Evolutionary conservation across 2,329 filamentous ascomycete species (phyloP).

Genomic region (Gliomastix tumulicola): DNA sequence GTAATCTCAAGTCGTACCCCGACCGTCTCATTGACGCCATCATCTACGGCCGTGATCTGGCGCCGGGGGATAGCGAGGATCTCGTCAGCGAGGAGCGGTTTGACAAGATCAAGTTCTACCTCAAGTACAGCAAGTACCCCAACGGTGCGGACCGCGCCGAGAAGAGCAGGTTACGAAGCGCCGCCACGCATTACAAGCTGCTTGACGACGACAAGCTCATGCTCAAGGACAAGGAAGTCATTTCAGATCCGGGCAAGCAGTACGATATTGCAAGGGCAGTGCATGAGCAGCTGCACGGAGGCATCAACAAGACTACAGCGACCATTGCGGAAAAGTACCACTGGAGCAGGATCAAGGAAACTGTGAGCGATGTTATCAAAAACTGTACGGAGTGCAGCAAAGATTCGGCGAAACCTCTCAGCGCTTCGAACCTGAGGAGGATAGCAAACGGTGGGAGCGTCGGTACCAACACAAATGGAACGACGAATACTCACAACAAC

Average conservation of each 20-base stretch:
- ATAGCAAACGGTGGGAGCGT: constrained; percentile 1
- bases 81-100: constrained; percentile 92
- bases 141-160: constrained; percentile 89
- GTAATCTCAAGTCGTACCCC: constrained; percentile 62
- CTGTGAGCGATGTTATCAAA: constrained; percentile 87
- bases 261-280: constrained; percentile 79
- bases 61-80: constrained; percentile 53
- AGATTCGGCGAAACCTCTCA: constrained; percentile 57
- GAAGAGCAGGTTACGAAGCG: constrained; percentile 88
- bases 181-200: constrained; percentile 92
- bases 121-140: constrained; percentile 91
- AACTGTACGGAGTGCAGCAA: constrained; percentile 90
- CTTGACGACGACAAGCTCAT: constrained; percentile 73
- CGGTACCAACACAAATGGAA: no score
- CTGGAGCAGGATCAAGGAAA: constrained; percentile 98
- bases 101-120: constrained; percentile 96
- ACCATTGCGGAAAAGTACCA: constrained; percentile 91
- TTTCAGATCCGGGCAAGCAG: constrained; percentile 82
- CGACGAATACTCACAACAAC: constrained; percentile 2
- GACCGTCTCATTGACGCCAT: constrained; percentile 67
- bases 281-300: constrained; percentile 72
- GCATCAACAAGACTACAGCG: constrained; percentile 97
- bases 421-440: constrained; percentile 16
- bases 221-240: constrained; percentile 96
- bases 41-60: constrained; percentile 65